Percentiles rank a stretch among this genome's conserved stretches.
Conservation (phyloP, 805 yeast genomes). For the Nakazawaea holstii region DNA sequence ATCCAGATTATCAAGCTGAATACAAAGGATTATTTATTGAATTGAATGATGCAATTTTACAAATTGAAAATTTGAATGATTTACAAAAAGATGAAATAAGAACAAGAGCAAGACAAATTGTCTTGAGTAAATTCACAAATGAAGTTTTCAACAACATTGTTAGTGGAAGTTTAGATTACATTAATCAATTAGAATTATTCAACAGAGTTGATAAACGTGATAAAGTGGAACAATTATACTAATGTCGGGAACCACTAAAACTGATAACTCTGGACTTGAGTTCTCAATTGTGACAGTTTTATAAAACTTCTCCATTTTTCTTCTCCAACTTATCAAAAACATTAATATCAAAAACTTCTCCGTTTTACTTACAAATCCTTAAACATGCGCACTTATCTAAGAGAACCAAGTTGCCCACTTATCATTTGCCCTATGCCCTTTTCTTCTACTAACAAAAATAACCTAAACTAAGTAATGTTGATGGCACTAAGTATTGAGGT, state of each 20-base stretch:
- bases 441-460: no score
- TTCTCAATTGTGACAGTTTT: no score
- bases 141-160: constrained; percentile 4
- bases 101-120: constrained; percentile 9
- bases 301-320: no score
- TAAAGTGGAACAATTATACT: constrained; percentile 25
- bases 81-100: constrained; percentile 18
- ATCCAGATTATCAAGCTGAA: constrained; percentile 55
- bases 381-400: no score
- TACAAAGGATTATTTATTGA: constrained; percentile 29
- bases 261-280: not conserved
- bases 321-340: no score
- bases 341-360: no score
- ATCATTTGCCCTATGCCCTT: no score
- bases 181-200: constrained; percentile 10
- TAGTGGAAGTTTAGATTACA: constrained; percentile 2
- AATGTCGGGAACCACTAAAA: no score
- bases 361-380: no score
- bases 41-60: constrained; percentile 43
- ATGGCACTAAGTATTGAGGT: no score
- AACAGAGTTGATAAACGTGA: constrained; percentile 16
- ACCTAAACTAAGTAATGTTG: no score
- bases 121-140: constrained; percentile 9
- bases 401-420: no score
- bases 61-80: constrained; percentile 19